Evolutionary conservation across 192 early-diverging fungal genomes (phyloP).

Genomic region (Gryganskiella cystojenkinii): DNA sequence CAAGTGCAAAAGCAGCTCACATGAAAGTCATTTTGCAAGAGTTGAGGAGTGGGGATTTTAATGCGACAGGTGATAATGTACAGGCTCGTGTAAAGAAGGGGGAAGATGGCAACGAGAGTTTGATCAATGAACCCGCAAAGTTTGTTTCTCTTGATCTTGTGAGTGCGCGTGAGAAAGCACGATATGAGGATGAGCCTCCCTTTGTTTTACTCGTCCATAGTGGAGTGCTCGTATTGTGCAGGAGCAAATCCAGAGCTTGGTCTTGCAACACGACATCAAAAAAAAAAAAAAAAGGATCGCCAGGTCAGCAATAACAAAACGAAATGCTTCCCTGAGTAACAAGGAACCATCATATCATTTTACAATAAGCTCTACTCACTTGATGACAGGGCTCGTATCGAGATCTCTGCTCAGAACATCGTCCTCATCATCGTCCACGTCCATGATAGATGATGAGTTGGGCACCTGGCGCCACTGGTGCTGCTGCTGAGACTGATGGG

Average conservation of each 20-base stretch:
- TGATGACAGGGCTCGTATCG: slow-evolving; percentile 6
- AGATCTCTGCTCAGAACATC: neutral
- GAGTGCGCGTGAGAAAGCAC: neutral
- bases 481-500: too few relatives aligned
- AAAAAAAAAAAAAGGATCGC: too few relatives aligned
- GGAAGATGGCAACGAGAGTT: too few relatives aligned
- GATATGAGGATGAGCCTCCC: neutral
- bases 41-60: too few relatives aligned
- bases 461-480: neutral
- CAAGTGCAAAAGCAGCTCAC: too few relatives aligned
- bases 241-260: slow-evolving; percentile 41
- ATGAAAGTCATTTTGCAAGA: too few relatives aligned
- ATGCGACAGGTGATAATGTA: too few relatives aligned
- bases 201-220: neutral
- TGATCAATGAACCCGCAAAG: too few relatives aligned
- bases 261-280: neutral
- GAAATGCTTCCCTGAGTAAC: neutral
- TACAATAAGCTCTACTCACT: slow-evolving; percentile 6
- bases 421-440: slow-evolving; percentile 4
- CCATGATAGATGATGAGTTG: neutral
- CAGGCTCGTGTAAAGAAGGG: too few relatives aligned
- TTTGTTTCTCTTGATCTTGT: neutral
- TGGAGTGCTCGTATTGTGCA: slow-evolving; percentile 20
- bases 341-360: neutral
- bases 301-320: neutral